A percentile compares a stretch with the other conserved stretches of the same genome.
phyloP scores from a whole-genome alignment of 768 basidiomycete species.

The Boletus rubescentipes region DNA sequence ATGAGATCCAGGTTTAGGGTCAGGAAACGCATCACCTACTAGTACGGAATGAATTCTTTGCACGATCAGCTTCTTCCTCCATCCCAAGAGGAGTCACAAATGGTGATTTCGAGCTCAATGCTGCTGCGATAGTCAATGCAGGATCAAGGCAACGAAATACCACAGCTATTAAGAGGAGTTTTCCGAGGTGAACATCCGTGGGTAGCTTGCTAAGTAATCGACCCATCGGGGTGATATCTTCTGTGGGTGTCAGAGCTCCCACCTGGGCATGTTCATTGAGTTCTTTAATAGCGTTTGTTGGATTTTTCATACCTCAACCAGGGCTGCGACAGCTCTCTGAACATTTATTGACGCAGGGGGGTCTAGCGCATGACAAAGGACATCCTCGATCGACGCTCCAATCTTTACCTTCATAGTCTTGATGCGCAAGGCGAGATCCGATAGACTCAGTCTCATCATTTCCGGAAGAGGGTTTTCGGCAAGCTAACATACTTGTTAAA shows the following conservation, averaged over 20 bases:
- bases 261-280: slow-evolving; percentile 46
- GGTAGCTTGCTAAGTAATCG: slow-evolving; percentile 87
- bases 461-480: slow-evolving; percentile 90
- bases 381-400: slow-evolving; percentile 85
- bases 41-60: slow-evolving; percentile 74
- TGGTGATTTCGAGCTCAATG: slow-evolving; percentile 89
- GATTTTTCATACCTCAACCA: slow-evolving; percentile 70
- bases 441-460: slow-evolving; percentile 90
- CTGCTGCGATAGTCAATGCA: slow-evolving; percentile 93
- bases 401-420: slow-evolving; percentile 92
- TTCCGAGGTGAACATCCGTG: slow-evolving; percentile 94
- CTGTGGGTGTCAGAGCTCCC: slow-evolving; percentile 75
- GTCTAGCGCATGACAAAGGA: slow-evolving; percentile 83
- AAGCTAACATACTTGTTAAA: slow-evolving; percentile 49
- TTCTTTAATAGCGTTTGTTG: background rate
- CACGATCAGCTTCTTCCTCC: slow-evolving; percentile 82
- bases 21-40: slow-evolving; percentile 44
- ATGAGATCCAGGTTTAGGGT: background rate
- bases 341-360: slow-evolving; percentile 86
- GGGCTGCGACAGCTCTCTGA: slow-evolving; percentile 81
- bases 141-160: slow-evolving; percentile 91
- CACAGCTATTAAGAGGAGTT: slow-evolving; percentile 83
- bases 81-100: slow-evolving; percentile 88
- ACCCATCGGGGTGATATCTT: slow-evolving; percentile 96
- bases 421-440: slow-evolving; percentile 86